These are phyloP conservation scores for Colletotrichum phormii DNA, from an alignment of 2,329 filamentous ascomycete genomes.

Conservation along the genomic window DNA sequence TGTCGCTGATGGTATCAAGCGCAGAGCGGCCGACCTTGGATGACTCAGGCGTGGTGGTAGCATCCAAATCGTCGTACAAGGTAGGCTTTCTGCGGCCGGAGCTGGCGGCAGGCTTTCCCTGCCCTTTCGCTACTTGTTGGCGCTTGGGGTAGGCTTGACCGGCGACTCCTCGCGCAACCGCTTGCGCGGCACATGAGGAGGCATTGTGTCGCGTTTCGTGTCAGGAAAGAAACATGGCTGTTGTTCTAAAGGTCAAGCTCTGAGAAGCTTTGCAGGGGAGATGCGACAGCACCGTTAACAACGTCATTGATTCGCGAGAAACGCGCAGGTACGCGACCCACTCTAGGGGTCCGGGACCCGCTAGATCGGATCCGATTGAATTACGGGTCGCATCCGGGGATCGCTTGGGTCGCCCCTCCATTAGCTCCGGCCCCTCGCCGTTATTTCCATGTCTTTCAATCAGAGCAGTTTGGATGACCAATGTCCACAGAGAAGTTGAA, in stretches of 20 bases:
- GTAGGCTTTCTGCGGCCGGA: conserved; percentile 63
- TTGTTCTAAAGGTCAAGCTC: conserved; percentile 13
- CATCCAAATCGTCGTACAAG: conserved; percentile 71
- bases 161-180: conserved; percentile 59
- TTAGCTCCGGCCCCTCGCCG: background rate
- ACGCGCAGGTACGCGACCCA: conserved; percentile 46
- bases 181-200: conserved; percentile 76
- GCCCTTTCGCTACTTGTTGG: conserved; percentile 30
- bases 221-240: background rate
- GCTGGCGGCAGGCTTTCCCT: conserved; percentile 2
- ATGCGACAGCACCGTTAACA: conserved; percentile 13
- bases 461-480: background rate
- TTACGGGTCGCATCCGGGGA: conserved; percentile 3
- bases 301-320: conserved; percentile 44
- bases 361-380: conserved; percentile 30
- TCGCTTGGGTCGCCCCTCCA: conserved; percentile 18
- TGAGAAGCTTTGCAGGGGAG: conserved; percentile 26
- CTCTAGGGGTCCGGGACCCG: conserved; percentile 14
- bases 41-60: conserved; percentile 56
- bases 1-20: conserved; percentile 57
- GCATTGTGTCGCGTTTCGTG: conserved; percentile 61
- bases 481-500: background rate
- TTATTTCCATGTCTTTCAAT: conserved; percentile 11
- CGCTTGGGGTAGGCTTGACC: conserved; percentile 39
- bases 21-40: conserved; percentile 55